Evolutionary conservation across 2,329 filamentous ascomycete genomes (phyloP), one percentile per base, ranked within the genome.

Genomic region (Colletotrichum chlorophyti): DNA sequence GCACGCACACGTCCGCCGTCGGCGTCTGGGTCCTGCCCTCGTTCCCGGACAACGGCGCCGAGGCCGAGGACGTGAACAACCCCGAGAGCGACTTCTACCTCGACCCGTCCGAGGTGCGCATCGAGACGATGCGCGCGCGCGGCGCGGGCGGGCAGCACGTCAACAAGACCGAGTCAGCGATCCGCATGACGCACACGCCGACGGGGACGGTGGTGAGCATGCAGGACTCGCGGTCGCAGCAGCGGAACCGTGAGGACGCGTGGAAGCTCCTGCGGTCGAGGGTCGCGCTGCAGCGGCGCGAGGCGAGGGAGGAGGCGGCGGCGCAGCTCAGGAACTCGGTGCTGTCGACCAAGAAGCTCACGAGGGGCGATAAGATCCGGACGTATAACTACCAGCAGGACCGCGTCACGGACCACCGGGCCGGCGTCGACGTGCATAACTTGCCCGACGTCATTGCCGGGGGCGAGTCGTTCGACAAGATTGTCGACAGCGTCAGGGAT

Each of bases 91-190:
- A 97, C 70, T 97, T 96, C 76, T 97, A 93, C 76, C 83, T 99
- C 59, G 86, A 96, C 69, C 86, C 91, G 6, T 83, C 87, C 60
- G 94, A 99, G 58, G 92, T 99, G 21, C 83, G 83, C 48, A 80
- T 86, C 17, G 95, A 99, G 70, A 91, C 93, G 60, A 97, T 98
- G 93, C 85, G 93, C 14, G 93, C 95, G 0, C 82, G 91, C 41
- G 95, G 95, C 59, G 94, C 95, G 0, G 95, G 95, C 27, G 95
- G 95, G 1, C 95, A 99, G 77, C 95, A 99, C 75, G 95, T 99
- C 70, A 99, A 99, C 77, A 97, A 94, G 73, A 99, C 95, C 0
- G 95, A 99, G 77, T 97, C 92, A 26, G 95, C 95, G 4, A 91
- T 99, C 61, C 89, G 95, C 9, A 81, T 99, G 67, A 98, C 93